These are phyloP conservation scores for Barbarea vulgaris DNA, from an alignment of 345 rosid species.

Conservation along the genomic window DNA sequence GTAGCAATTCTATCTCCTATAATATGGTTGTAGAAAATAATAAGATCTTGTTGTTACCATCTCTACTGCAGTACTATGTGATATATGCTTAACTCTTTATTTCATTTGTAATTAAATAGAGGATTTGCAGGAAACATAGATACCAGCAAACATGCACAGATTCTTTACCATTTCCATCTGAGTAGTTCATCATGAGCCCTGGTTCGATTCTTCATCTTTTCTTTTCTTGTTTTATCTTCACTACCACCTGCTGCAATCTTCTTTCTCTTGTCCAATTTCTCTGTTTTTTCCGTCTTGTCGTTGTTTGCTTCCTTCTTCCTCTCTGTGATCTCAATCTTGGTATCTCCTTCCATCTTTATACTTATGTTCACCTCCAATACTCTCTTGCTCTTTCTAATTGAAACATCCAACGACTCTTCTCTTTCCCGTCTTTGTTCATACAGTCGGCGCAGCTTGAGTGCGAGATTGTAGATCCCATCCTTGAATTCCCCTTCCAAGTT, in stretches of 20 bases:
- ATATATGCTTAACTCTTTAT: slow-evolving; percentile 8
- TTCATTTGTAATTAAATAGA: slow-evolving; percentile 1
- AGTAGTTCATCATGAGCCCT: slow-evolving; percentile 32
- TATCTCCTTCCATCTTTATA: slow-evolving; percentile 72
- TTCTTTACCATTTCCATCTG: slow-evolving; percentile 50
- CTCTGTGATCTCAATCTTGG: slow-evolving; percentile 69
- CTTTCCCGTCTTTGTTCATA: slow-evolving; percentile 63
- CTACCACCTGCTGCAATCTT: slow-evolving; percentile 49
- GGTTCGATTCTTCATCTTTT: slow-evolving; percentile 33
- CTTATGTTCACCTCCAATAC: slow-evolving; percentile 58
- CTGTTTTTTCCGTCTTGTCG: slow-evolving; percentile 22
- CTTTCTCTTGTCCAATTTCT: slow-evolving; percentile 38
- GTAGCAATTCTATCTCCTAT: neutral
- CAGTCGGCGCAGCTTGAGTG: slow-evolving; percentile 66
- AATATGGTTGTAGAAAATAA: slow-evolving; percentile 24
- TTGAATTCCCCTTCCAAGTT: slow-evolving; percentile 81
- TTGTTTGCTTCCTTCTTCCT: slow-evolving; percentile 45
- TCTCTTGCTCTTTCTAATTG: slow-evolving; percentile 36
- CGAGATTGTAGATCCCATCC: slow-evolving; percentile 65
- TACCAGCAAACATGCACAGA: neutral
- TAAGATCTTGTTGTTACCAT: slow-evolving; percentile 17
- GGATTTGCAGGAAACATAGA: slow-evolving; percentile 15
- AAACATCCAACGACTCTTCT: slow-evolving; percentile 25
- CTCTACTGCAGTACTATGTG: slow-evolving; percentile 14
- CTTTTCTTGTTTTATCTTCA: slow-evolving; percentile 28